Evolutionary conservation across 2,329 filamentous ascomycete genomes (phyloP), one percentile per base, ranked within the genome.

Genomic region (Calonectria leucothoes): DNA sequence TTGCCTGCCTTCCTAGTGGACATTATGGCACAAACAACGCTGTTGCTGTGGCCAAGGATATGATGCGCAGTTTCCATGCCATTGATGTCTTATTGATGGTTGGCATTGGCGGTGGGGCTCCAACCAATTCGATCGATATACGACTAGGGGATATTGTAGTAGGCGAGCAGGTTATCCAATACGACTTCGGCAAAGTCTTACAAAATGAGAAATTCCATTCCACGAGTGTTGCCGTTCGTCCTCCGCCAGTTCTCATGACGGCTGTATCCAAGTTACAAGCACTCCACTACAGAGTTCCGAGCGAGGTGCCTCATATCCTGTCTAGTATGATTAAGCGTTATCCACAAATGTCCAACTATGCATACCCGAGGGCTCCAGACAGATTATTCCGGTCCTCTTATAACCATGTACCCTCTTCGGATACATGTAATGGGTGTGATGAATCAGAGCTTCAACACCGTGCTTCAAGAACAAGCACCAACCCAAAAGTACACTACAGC

Each of bases 401-500:
- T 11, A 12, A 33, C 10, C 51, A 55, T 27, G 27, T 27, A 5
- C 7, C 29, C 6, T 31, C 27, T 33, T 2, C 14, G 3, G 14
- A 31, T n/a, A n/a, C n/a, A n/a, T 55, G 51, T 27, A 27, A 55
- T 10, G 14, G 14, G 4, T 55, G 51, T 14, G n/a, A 25, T 11
- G 25, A 3, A 25, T 64, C n/a, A 0, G 37, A 67, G 20, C 12
- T 75, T 0, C 17, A 45, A 2, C 1, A 0, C 0, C 42, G 39
- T n/a, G n/a, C n/a, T n/a, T 4, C 2, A 1, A 35, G 75, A 6
- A 0, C 0, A 0, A 33, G 51, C 0, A 17, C 15, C 6, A 14
- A 72, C 0, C 74, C 70, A 0, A 14, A 15, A 0, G 70, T 77
- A 0, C 48, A 76, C 29, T 55, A 55, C 23, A 27, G 51, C 11